phyloP scores from a whole-genome alignment of 441 rosid species.

The Pelargonium citronellum region DNA sequence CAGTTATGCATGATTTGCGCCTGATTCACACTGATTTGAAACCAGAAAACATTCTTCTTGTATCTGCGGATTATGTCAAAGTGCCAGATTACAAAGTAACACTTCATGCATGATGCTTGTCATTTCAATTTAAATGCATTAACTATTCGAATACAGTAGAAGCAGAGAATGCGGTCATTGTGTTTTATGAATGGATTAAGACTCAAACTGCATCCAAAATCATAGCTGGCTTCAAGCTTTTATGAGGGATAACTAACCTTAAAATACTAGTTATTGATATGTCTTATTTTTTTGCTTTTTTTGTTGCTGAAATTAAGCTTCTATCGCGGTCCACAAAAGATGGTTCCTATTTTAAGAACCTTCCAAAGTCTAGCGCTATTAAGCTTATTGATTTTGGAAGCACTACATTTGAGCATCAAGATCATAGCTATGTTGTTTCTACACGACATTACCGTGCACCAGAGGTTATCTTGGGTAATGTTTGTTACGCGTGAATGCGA shows the following conservation, averaged over 20 bases:
- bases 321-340: constrained; percentile 66
- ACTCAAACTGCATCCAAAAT: not conserved
- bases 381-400: constrained; percentile 96
- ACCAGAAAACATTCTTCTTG: constrained; percentile 90
- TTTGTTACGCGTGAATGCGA: not conserved
- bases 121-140: not conserved
- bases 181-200: no score
- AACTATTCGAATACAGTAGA: not conserved
- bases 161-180: no score
- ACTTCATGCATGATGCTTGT: constrained; percentile 9
- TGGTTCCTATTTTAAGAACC: constrained; percentile 66
- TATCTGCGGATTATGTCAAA: constrained; percentile 71
- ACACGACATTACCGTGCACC: constrained; percentile 95
- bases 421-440: constrained; percentile 81
- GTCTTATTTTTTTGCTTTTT: constrained; percentile 9
- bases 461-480: constrained; percentile 76
- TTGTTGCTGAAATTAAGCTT: constrained; percentile 33
- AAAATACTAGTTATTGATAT: constrained; percentile 13
- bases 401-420: constrained; percentile 77
- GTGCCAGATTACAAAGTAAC: constrained; percentile 80
- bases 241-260: not conserved
- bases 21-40: constrained; percentile 89
- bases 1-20: constrained; percentile 86
- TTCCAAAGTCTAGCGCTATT: constrained; percentile 85
- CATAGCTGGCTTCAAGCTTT: constrained; percentile 9